Base-by-base conservation (phyloP, 1,139 yeast species). In the Magnusiomyces magnusii region DNA sequence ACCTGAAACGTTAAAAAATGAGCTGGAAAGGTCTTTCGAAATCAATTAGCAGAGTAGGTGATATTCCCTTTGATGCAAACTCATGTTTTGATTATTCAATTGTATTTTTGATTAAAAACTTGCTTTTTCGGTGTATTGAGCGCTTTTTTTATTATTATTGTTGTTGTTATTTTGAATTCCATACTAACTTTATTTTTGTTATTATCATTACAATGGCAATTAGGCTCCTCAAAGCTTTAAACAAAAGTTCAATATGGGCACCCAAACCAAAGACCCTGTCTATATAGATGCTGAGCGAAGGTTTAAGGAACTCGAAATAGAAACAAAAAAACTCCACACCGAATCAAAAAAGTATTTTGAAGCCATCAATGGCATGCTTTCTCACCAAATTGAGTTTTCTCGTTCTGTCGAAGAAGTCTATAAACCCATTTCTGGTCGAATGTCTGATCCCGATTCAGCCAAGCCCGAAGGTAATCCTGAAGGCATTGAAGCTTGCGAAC, bases 221-320 rank as follows among this genome's bases (percentile, higher is more conserved):
- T 60, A 74, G 76, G 96, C 96, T 49, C 79, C 79, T 47, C 79
- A 76, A 68, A 71, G 64, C 61, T 66, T 76, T 65, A 70, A 71
- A 55, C 77, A 75, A 66, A 72, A 72, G 69, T 66, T 76, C 67
- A 70, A 76, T 60, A 73, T 72, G 66, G 97, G 97, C 49, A 87
- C 86, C 57, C 79, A 81, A 58, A 89, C 97, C 56, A 80, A 78
- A 58, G 99, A 93, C 71, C 83, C 96, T 0, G 97, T 93, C 24
- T 93, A 91, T 71, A 80, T 81, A 55, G 99, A 93, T 75, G 98
- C 98, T 9, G 99, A 93, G 73, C 81, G 97, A 72, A 82, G 99
- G 68, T 93, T 95, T 78, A 88, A 87, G 71, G 97, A 92, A 71
- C 78, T 93, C 68, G 99, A 93, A 72, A 72, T 75, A 24, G 97